These are phyloP conservation scores for Colletotrichum sp. DNA, from an alignment of 2,329 filamentous ascomycete genomes.

Conservation along the genomic window DNA sequence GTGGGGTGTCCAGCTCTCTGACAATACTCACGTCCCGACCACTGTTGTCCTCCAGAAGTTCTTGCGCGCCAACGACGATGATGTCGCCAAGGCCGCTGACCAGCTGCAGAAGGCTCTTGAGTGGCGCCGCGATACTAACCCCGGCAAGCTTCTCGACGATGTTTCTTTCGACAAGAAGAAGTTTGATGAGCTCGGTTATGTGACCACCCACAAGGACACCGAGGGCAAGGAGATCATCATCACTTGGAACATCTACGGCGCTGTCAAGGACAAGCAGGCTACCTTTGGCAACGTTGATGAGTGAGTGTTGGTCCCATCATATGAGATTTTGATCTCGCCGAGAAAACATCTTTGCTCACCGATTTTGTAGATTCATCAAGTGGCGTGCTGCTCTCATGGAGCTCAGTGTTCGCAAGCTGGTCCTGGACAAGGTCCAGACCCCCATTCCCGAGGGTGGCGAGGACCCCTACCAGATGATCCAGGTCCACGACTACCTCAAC, in stretches of 20 bases:
- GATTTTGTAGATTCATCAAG: slow-evolving; percentile 72
- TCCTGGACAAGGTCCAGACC: slow-evolving; percentile 70
- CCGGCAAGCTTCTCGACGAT: slow-evolving; percentile 66
- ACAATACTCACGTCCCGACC: slow-evolving; percentile 69
- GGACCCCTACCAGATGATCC: slow-evolving; percentile 89
- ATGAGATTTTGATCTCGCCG: neutral
- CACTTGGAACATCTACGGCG: slow-evolving; percentile 94
- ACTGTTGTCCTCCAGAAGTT: slow-evolving; percentile 92
- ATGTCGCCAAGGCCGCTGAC: slow-evolving; percentile 73
- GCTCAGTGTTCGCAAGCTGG: slow-evolving; percentile 76
- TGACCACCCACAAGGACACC: slow-evolving; percentile 70
- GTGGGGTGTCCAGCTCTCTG: slow-evolving; percentile 78
- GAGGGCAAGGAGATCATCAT: slow-evolving; percentile 67
- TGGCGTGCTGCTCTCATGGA: slow-evolving; percentile 96
- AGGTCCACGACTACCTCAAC: slow-evolving; percentile 91
- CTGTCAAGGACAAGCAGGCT: slow-evolving; percentile 79
- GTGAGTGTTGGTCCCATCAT: slow-evolving; percentile 54
- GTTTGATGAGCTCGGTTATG: slow-evolving; percentile 81
- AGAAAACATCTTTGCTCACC: neutral
- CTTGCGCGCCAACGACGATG: slow-evolving; percentile 84
- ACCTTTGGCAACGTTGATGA: slow-evolving; percentile 84
- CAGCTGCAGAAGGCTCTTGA: slow-evolving; percentile 81
- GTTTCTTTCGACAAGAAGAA: slow-evolving; percentile 70
- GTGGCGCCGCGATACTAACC: slow-evolving; percentile 82
- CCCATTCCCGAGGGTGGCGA: slow-evolving; percentile 74